Percentiles rank a stretch among this genome's conserved stretches.
phyloP scores from a whole-genome alignment of 2,329 filamentous ascomycete species.

The Lomentospora prolificans region DNA sequence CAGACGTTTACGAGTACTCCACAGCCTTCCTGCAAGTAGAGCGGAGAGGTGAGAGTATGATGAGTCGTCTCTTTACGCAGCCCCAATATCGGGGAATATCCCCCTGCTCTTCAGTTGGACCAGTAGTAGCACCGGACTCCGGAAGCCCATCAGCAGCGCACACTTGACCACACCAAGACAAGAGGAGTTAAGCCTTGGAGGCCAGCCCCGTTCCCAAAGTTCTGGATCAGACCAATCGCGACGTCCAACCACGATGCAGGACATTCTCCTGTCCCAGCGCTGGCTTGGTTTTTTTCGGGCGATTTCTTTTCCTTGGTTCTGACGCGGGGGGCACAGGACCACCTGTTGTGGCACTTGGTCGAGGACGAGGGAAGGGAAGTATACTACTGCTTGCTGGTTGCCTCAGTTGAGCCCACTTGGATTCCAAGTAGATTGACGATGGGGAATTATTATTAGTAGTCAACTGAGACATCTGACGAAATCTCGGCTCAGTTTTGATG shows the following conservation, averaged over 20 bases:
- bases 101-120: too few species aligned
- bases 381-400: too few species aligned
- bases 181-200: neutral
- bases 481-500: neutral
- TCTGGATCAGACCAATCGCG: neutral
- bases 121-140: neutral
- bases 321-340: neutral
- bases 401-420: too few species aligned
- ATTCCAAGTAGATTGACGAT: neutral
- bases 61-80: too few species aligned
- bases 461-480: slow-evolving; percentile 5
- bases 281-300: neutral
- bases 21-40: too few species aligned
- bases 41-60: too few species aligned
- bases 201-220: neutral
- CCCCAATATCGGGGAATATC: too few species aligned
- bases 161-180: neutral
- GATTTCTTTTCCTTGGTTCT: neutral
- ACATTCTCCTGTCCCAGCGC: neutral
- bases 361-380: too few species aligned
- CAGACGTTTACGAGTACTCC: too few species aligned
- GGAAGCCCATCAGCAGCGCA: neutral
- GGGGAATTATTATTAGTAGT: neutral
- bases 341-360: too few species aligned
- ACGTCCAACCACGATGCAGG: neutral